phyloP scores from a whole-genome alignment of 2,329 filamentous ascomycete species.

The Fusarium denticulatum region DNA sequence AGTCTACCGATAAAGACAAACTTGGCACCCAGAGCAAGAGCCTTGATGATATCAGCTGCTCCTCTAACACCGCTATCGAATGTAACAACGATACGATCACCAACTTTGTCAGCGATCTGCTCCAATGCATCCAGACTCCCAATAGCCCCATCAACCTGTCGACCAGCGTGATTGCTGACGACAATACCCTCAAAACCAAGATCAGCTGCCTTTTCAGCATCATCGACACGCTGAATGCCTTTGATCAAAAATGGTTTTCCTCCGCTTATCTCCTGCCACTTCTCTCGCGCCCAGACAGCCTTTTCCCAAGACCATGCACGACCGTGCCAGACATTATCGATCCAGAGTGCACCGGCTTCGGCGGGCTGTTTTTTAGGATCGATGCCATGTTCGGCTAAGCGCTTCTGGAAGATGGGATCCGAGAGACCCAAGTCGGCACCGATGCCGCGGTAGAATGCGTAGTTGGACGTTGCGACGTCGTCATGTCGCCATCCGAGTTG shows the following conservation, averaged over 20 bases:
- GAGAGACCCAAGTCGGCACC: constrained; percentile 4
- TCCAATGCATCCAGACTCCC: constrained; percentile 2
- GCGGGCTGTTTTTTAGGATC: constrained; percentile 11
- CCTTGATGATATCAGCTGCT: constrained; percentile 22
- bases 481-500: constrained; percentile 14
- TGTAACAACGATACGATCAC: constrained; percentile 6
- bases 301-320: constrained; percentile 22
- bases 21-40: constrained; percentile 19
- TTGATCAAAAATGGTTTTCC: constrained; percentile 21
- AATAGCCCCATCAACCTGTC: constrained; percentile 4
- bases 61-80: constrained; percentile 25
- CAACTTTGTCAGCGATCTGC: constrained; percentile 5
- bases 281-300: constrained; percentile 3
- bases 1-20: constrained; percentile 17
- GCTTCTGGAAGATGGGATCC: constrained; percentile 4
- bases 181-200: constrained; percentile 7
- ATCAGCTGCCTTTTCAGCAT: constrained; percentile 6
- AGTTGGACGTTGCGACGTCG: constrained; percentile 5
- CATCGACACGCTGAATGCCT: constrained; percentile 14
- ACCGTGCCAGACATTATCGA: constrained; percentile 16
- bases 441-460: constrained; percentile 7
- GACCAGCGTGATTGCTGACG: not conserved
- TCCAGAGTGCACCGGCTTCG: constrained; percentile 13
- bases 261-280: constrained; percentile 14
- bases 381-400: not conserved